These are phyloP conservation scores for Neurospora pannonica DNA, from an alignment of 495 filamentous ascomycete genomes.

Conservation along the genomic window DNA sequence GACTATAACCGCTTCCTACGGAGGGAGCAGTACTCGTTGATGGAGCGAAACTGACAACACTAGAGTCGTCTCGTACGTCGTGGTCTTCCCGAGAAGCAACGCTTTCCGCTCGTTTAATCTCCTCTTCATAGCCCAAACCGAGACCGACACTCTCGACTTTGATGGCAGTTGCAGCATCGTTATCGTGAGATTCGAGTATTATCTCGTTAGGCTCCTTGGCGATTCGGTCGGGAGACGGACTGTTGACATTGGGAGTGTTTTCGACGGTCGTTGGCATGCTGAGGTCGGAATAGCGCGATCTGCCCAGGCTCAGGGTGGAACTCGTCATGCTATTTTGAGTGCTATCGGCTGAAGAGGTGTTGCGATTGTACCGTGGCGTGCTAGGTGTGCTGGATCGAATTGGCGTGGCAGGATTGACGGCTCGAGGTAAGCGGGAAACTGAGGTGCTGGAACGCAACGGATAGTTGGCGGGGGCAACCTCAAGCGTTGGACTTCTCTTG, in stretches of 20 bases:
- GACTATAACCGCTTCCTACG: constrained; percentile 12
- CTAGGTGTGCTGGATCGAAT: constrained; percentile 20
- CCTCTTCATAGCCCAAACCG: background rate
- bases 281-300: constrained; percentile 15
- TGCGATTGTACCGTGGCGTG: constrained; percentile 10
- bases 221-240: constrained; percentile 1
- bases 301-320: constrained; percentile 20
- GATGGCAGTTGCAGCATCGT: background rate
- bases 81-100: background rate
- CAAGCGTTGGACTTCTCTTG: constrained; percentile 8
- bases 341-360: constrained; percentile 24
- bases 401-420: constrained; percentile 21
- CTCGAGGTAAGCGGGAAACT: constrained; percentile 19
- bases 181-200: background rate
- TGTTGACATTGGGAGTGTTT: constrained; percentile 12
- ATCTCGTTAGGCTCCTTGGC: background rate
- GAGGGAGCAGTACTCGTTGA: constrained; percentile 1
- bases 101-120: constrained; percentile 11
- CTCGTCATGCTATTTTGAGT: constrained; percentile 25
- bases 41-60: constrained; percentile 9
- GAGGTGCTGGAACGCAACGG: constrained; percentile 20
- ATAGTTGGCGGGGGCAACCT: constrained; percentile 11
- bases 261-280: constrained; percentile 13
- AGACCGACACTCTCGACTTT: background rate
- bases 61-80: constrained; percentile 6